Evolutionary conservation across 2,329 filamentous ascomycete species (phyloP).

Genomic region (Capronia epimyces): DNA sequence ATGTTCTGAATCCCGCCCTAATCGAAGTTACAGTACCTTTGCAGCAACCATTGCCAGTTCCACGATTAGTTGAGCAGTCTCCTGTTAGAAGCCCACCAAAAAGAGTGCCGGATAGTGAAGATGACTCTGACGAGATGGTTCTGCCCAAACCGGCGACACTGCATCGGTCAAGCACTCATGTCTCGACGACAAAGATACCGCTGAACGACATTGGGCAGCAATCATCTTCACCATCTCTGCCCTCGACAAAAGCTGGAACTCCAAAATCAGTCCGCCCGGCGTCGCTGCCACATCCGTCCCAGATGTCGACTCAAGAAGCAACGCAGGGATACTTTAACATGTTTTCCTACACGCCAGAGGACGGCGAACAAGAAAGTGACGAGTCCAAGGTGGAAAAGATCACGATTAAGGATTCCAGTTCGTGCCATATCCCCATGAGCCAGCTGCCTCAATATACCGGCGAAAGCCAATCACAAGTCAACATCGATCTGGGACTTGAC

Average conservation of each 20-base stretch:
- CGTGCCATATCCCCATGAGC: constrained; percentile 16
- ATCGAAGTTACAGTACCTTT: background rate
- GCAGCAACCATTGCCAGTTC: constrained; percentile 12
- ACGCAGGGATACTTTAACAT: constrained; percentile 22
- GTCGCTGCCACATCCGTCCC: constrained; percentile 28
- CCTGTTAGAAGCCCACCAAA: background rate
- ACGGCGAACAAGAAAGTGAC: background rate
- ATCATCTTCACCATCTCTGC: constrained; percentile 19
- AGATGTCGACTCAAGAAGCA: constrained; percentile 29
- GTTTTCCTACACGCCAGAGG: constrained; percentile 16
- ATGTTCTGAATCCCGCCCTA: background rate
- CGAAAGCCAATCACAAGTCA: constrained; percentile 9
- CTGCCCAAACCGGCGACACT: constrained; percentile 9
- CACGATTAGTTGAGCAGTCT: constrained; percentile 13
- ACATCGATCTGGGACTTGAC: constrained; percentile 10
- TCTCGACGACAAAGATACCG: constrained; percentile 20
- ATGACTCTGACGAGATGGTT: constrained; percentile 12
- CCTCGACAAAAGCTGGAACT: constrained; percentile 10
- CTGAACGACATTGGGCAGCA: constrained; percentile 17
- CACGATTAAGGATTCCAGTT: constrained; percentile 29
- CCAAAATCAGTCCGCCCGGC: constrained; percentile 25
- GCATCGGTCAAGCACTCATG: constrained; percentile 11
- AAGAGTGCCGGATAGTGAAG: background rate
- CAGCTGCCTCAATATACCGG: constrained; percentile 20
- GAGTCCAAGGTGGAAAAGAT: constrained; percentile 13